phyloP scores from a whole-genome alignment of 371 early-diverging fungal species.

The Syncephalastrum contaminatum region DNA sequence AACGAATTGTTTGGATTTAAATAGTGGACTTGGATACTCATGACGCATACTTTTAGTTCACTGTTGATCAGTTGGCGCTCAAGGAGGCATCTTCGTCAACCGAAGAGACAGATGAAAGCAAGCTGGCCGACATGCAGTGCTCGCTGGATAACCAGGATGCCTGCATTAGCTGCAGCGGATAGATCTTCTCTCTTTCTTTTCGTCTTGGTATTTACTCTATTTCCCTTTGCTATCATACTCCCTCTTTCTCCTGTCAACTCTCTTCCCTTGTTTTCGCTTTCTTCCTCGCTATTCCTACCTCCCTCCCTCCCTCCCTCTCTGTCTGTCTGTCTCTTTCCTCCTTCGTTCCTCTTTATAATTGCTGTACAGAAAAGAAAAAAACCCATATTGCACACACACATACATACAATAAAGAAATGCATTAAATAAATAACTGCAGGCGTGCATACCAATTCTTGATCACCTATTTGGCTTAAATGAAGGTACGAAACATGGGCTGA shows the following conservation, averaged over 20 bases:
- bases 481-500: too few relatives aligned
- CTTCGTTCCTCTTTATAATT: background rate
- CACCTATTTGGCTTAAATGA: too few relatives aligned
- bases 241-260: too few relatives aligned
- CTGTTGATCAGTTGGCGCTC: slow-evolving; percentile 47
- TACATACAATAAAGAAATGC: too few relatives aligned
- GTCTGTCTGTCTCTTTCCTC: slow-evolving; percentile 2
- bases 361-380: slow-evolving; percentile 2
- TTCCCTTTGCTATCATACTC: background rate
- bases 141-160: slow-evolving; percentile 90
- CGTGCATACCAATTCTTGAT: too few relatives aligned
- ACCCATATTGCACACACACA: too few relatives aligned
- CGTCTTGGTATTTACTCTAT: background rate
- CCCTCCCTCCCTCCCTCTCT: slow-evolving; percentile 1
- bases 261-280: background rate
- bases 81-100: slow-evolving; percentile 25
- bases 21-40: background rate
- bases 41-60: slow-evolving; percentile 17
- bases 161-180: slow-evolving; percentile 89
- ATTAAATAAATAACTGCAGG: too few relatives aligned
- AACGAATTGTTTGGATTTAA: too few relatives aligned
- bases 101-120: slow-evolving; percentile 46
- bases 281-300: background rate
- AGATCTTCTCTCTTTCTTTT: slow-evolving; percentile 14
- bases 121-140: slow-evolving; percentile 59